phyloP scores from a whole-genome alignment of 345 rosid genomes.

The Populus deltoides region DNA sequence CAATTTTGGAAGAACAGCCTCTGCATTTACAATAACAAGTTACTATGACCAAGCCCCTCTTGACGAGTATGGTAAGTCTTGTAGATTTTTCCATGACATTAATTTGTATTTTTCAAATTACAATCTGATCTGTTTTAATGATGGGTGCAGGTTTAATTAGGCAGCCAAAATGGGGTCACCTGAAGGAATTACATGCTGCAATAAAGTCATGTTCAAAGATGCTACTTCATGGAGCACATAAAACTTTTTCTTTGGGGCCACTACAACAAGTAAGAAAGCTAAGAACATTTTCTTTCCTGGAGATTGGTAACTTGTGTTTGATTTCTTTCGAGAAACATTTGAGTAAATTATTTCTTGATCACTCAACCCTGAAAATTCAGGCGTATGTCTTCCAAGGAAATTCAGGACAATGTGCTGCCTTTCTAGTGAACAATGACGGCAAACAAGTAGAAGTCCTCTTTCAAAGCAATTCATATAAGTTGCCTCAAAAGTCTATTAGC shows the following conservation, averaged over 20 bases:
- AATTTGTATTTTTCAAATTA: not conserved
- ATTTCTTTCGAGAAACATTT: not conserved
- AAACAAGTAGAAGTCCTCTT: conserved; percentile 37
- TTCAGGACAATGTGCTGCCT: conserved; percentile 54
- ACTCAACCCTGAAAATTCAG: conserved; percentile 21
- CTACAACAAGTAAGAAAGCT: conserved; percentile 51
- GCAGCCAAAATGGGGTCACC: conserved; percentile 83
- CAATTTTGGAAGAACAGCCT: conserved; percentile 63
- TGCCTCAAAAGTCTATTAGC: conserved; percentile 68
- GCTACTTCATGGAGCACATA: conserved; percentile 43
- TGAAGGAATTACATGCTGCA: conserved; percentile 60
- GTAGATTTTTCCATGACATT: not conserved
- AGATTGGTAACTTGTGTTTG: not conserved
- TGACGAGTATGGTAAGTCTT: conserved; percentile 65
- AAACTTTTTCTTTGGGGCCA: conserved; percentile 36
- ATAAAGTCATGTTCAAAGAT: conserved; percentile 54
- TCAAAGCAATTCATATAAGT: conserved; percentile 37
- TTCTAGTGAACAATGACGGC: conserved; percentile 51
- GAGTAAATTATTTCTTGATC: not conserved
- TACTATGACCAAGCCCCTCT: conserved; percentile 80
- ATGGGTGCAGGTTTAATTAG: conserved; percentile 49
- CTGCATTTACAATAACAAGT: conserved; percentile 50
- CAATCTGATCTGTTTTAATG: not conserved
- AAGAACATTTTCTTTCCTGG: not conserved
- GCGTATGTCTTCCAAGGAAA: conserved; percentile 55